Evolutionary conservation across 2,329 filamentous ascomycete species (phyloP), one percentile per base, ranked within the genome.

Genomic region (Chrysosporium queenslandicum): DNA sequence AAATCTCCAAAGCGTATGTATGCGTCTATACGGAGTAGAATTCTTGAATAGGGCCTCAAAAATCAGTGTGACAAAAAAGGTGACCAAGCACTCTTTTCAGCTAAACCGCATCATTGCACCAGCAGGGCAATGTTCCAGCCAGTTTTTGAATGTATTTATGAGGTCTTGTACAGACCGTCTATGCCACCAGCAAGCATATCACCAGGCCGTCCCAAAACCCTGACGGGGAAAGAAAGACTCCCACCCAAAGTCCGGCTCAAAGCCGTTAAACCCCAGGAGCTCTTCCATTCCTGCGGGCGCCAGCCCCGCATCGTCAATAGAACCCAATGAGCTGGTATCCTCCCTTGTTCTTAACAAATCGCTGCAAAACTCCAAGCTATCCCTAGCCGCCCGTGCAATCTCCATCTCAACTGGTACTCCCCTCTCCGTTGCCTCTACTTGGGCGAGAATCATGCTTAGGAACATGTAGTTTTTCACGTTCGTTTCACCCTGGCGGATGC

Each of bases 401-500:
- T 55, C 42, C 2, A 47, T 16, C 30, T 59, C 54, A 42, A 25
- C 16, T 11, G 52, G 37, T 6, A 20, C 25, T n/a, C 39, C 60
- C 34, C 20, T 16, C 21, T 50, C 47, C 25, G 42, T 20, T 23
- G 53, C 57, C 32, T 53, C 52, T 14, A 42, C 55, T 32, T 60
- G 56, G 2, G 55, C 59, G 23, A 60, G 25, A 11, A 58, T 46
- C 54, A 60, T 57, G 40, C 51, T 56, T 25, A 62, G 41, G 29
- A 59, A 58, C 56, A 61, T 55, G 37, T 61, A 56, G 14, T 29
- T 43, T 46, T 62, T 63, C 47, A 62, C 50, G 41, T 60, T 63
- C 1, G 61, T 63, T 37, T 63, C 61, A 12, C 61, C 59, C 5
- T 45, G 45, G 18, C 50, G 50, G 27, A 63, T 62, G 5, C 61